Evolutionary conservation across 495 filamentous ascomycete genomes (phyloP), one percentile per base, ranked within the genome.

Genomic region (Halenospora varia): DNA sequence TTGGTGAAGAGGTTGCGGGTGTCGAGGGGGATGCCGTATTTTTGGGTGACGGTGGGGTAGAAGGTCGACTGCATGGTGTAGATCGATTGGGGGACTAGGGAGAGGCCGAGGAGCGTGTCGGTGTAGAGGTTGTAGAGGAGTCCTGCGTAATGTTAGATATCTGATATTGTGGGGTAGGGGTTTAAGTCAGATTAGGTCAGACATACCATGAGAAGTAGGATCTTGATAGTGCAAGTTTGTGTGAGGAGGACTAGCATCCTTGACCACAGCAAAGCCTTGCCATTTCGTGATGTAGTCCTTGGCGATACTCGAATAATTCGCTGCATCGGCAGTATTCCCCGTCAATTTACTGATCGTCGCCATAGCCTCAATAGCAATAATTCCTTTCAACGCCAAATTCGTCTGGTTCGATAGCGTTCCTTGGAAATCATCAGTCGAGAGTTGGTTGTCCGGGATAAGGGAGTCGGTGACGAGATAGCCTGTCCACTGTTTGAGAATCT

Each of bases 331-430:
- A 0, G 73, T 61, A 23, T 90, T 75, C 48, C 79, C 83, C 4
- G 85, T 79, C 1, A 87, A 68, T 40, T 79, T 72, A 10, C 92
- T 78, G 18, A 97, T 79, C 61, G 87, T 82, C 62, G 85, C 83
- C 89, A 97, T 96, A 40, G 93, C 93, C 65, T 88, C 83, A 70
- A 97, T 90, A n/a, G 90, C 93, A 57, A 97, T 83, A 65, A 96
- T 94, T 17, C 91, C 93, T 69, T 97, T 97, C 53, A 97, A 77
- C 2, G 90, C 93, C 11, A 97, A 79, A 66, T 97, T 96, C 0
- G 93, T 96, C 68, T 96, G 93, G 55, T 96, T 88, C n/a, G 79
- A 83, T 23, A 96, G 77, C 66, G 87, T 87, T 45, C 92, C 92
- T 8, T 92, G 92, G 68, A 96, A 96, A 68, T 97, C 92, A 68